These are phyloP conservation scores for Aristolochia fimbriata DNA, from an alignment of 164 flowering plant genomes.

Conservation along the genomic window DNA sequence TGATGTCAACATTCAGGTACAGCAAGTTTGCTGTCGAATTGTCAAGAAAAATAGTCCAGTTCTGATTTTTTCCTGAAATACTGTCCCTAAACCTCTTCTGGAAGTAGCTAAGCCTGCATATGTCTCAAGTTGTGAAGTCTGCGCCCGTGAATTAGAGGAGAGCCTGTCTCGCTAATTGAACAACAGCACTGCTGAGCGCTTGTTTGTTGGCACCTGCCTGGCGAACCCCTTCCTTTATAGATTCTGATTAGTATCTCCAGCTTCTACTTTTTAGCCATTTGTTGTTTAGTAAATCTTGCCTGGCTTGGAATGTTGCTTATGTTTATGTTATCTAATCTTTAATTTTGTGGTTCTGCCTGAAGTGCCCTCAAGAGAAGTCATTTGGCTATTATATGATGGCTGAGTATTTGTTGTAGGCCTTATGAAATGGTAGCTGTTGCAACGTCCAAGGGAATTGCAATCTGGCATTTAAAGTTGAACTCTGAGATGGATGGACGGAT, in stretches of 20 bases:
- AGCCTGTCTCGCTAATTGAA: too few relatives aligned
- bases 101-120: too few relatives aligned
- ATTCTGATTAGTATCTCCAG: neutral
- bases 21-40: too few relatives aligned
- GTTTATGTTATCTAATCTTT: neutral
- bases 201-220: too few relatives aligned
- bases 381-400: neutral
- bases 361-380: neutral
- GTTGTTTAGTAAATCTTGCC: neutral
- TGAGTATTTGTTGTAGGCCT: conserved; percentile 40
- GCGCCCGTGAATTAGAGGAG: too few relatives aligned
- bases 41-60: too few relatives aligned
- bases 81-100: too few relatives aligned
- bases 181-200: too few relatives aligned
- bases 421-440: conserved; percentile 88
- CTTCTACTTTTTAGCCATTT: neutral
- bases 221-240: neutral
- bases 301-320: neutral
- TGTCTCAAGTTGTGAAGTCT: too few relatives aligned
- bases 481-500: conserved; percentile 77
- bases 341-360: neutral
- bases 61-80: too few relatives aligned
- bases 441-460: conserved; percentile 66
- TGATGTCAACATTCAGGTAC: too few relatives aligned
- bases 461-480: conserved; percentile 78